A percentile compares a stretch with the other conserved stretches of the same genome.
These are phyloP conservation scores for Glycine tomentella DNA, from an alignment of 306 rosid genomes.

Conservation along the genomic window DNA sequence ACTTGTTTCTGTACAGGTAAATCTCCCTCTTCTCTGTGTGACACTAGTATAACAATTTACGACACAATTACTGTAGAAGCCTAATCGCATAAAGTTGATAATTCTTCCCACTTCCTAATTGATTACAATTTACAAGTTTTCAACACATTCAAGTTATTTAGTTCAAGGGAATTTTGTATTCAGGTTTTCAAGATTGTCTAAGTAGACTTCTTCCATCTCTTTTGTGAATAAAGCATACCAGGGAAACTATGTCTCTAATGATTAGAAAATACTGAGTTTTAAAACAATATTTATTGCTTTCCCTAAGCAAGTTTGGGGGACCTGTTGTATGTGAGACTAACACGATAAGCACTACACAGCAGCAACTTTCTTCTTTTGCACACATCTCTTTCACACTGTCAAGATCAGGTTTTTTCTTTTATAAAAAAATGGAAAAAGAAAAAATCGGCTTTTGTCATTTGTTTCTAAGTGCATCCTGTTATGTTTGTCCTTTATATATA, in stretches of 20 bases:
- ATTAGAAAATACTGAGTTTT: neutral
- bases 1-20: conserved; percentile 72
- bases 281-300: neutral
- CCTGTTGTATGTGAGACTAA: conserved; percentile 63
- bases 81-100: neutral
- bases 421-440: neutral
- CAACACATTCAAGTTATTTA: neutral
- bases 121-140: conserved; percentile 11
- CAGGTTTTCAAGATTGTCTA: conserved; percentile 13
- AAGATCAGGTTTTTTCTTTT: neutral
- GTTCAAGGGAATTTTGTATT: conserved; percentile 17
- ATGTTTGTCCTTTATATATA: conserved; percentile 11
- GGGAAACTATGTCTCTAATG: conserved; percentile 23
- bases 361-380: neutral
- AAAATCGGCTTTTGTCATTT: conserved; percentile 15
- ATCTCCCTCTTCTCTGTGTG: conserved; percentile 31
- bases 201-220: conserved; percentile 25
- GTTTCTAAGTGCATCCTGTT: conserved; percentile 4
- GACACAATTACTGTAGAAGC: neutral
- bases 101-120: conserved; percentile 16
- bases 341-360: conserved; percentile 19
- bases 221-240: neutral
- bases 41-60: conserved; percentile 16
- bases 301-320: conserved; percentile 44
- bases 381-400: conserved; percentile 19